These are phyloP conservation scores for Plantago lanceolata DNA, from an alignment of 305 asterid genomes.

Conservation along the genomic window DNA sequence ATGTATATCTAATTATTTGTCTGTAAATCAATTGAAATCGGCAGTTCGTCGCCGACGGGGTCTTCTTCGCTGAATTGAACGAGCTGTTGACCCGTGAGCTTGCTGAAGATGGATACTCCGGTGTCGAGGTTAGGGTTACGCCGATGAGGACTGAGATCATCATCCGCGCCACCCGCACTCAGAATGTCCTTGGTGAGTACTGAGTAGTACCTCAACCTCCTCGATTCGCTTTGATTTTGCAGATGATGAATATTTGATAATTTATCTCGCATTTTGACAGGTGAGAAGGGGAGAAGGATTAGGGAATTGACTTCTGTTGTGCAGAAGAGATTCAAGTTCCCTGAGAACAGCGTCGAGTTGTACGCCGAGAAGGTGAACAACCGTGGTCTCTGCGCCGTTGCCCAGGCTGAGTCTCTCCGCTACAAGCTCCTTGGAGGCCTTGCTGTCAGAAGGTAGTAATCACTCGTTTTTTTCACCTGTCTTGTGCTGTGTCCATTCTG, in stretches of 20 bases:
- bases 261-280: slow-evolving; percentile 17
- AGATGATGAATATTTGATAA: neutral
- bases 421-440: slow-evolving; percentile 61
- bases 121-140: slow-evolving; percentile 53
- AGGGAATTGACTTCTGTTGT: slow-evolving; percentile 53
- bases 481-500: neutral
- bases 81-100: slow-evolving; percentile 49
- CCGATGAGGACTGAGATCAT: slow-evolving; percentile 57
- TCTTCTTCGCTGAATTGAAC: slow-evolving; percentile 47
- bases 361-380: slow-evolving; percentile 55
- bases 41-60: slow-evolving; percentile 54
- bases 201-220: too few species aligned
- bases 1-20: too few species aligned
- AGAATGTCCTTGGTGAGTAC: slow-evolving; percentile 46
- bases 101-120: slow-evolving; percentile 57
- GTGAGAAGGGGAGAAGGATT: slow-evolving; percentile 56
- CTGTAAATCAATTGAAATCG: neutral
- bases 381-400: slow-evolving; percentile 52
- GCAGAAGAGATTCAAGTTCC: slow-evolving; percentile 53
- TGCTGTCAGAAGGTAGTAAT: slow-evolving; percentile 51
- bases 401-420: slow-evolving; percentile 48
- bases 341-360: slow-evolving; percentile 50
- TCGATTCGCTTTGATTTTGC: neutral
- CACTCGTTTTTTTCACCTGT: too few species aligned
- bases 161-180: slow-evolving; percentile 62